Conservation (phyloP, 2,329 filamentous ascomycete genomes). For the Shiraia bambusicola region DNA sequence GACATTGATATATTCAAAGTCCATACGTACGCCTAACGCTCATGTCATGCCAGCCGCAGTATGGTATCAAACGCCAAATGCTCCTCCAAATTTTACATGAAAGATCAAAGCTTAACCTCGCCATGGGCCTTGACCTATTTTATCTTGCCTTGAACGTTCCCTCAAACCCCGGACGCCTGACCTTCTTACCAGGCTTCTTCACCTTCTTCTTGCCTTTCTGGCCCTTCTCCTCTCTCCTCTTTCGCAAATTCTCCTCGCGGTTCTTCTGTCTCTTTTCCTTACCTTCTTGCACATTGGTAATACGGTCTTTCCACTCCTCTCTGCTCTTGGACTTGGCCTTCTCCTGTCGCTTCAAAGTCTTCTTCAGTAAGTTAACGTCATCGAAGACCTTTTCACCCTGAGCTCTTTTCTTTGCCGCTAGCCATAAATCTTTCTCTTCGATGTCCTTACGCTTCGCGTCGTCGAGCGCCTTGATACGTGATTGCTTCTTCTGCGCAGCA, state of each 20-base stretch:
- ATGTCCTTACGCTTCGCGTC: conserved; percentile 81
- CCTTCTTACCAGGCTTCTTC: conserved; percentile 56
- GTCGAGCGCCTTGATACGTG: conserved; percentile 73
- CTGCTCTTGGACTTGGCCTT: conserved; percentile 87
- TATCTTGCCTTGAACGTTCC: conserved; percentile 63
- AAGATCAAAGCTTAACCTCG: conserved; percentile 1
- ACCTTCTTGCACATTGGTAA: conserved; percentile 49
- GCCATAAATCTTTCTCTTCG: conserved; percentile 90
- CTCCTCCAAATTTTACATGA: conserved; percentile 18
- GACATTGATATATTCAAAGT: conserved; percentile 26
- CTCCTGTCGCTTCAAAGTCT: conserved; percentile 92
- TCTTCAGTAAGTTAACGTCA: conserved; percentile 80
- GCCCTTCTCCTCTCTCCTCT: conserved; percentile 75
- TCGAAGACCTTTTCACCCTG: conserved; percentile 89
- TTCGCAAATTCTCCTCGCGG: conserved; percentile 60
- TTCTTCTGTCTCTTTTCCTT: conserved; percentile 54
- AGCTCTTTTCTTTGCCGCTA: conserved; percentile 83
- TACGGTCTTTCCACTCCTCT: conserved; percentile 68
- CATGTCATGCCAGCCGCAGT: conserved; percentile 26
- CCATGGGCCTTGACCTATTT: background rate
- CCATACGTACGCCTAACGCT: conserved; percentile 27
- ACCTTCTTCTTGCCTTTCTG: conserved; percentile 64
- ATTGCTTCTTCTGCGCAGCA: conserved; percentile 82
- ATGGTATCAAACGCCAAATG: conserved; percentile 37
- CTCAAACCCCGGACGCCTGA: conserved; percentile 59